Evolutionary conservation across 208 protist species (phyloP), one percentile per base, ranked within the genome.

Genomic region (Trypanosoma caninum): DNA sequence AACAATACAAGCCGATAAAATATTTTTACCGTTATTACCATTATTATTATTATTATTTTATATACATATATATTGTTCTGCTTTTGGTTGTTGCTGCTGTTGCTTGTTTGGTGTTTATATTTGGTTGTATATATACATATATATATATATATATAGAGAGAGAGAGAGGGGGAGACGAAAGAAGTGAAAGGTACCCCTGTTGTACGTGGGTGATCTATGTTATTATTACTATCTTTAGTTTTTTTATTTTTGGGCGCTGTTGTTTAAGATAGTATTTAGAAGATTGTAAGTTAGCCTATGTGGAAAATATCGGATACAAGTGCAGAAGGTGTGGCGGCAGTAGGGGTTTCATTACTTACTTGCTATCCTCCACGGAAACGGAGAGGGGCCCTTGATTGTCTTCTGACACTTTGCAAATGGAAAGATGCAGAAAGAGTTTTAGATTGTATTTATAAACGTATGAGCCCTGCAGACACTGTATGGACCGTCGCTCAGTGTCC

Each of bases 1-100:
- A 40, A 51, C 37, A 48, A 55, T 53, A 42, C 20, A 66, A 59
- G 22, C n/a, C n/a, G n/a, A n/a, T n/a, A n/a, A n/a, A n/a, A n/a
- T n/a, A n/a, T n/a, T n/a, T n/a, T n/a, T n/a, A n/a, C n/a, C n/a
- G n/a, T n/a, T n/a, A n/a, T n/a, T n/a, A n/a, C n/a, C n/a, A n/a
- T n/a, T n/a, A n/a, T n/a, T n/a, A n/a, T n/a, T n/a, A n/a, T n/a
- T n/a, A n/a, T n/a, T n/a, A n/a, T n/a, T n/a, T n/a, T n/a, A n/a
- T n/a, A n/a, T n/a, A n/a, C n/a, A n/a, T n/a, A n/a, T n/a, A n/a
- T n/a, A n/a, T n/a, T n/a, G n/a, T n/a, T n/a, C n/a, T n/a, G n/a
- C n/a, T n/a, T n/a, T n/a, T n/a, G n/a, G n/a, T n/a, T n/a, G n/a
- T n/a, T n/a, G n/a, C n/a, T n/a, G 46, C 48, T 31, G 34, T 23